Percentiles rank a stretch among this genome's conserved stretches.
phyloP scores from a whole-genome alignment of 73 alveolate genomes.

The Paramecium octaurelia region DNA sequence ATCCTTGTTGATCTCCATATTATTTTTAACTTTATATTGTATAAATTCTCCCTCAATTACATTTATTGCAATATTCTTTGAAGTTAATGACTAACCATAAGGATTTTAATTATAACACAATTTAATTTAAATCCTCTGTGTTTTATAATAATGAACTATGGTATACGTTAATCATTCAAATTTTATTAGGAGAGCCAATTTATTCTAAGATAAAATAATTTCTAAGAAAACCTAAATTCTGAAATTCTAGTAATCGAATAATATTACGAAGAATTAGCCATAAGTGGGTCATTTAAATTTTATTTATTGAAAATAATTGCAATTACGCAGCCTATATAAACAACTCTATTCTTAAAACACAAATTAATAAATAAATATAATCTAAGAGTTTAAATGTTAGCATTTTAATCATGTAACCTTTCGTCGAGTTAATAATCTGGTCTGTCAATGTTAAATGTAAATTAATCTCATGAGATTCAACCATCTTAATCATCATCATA shows the following conservation, averaged over 20 bases:
- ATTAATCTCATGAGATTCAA: background rate
- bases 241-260: background rate
- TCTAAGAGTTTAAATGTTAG: background rate
- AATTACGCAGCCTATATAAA: background rate
- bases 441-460: background rate
- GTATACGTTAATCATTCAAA: background rate
- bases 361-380: background rate
- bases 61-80: background rate
- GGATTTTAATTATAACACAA: background rate
- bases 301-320: background rate
- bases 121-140: background rate
- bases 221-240: background rate
- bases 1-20: background rate
- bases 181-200: background rate
- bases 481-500: background rate
- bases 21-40: background rate
- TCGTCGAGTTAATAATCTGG: background rate
- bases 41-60: background rate
- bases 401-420: background rate
- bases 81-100: background rate
- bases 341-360: background rate
- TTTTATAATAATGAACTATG: background rate
- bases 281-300: background rate
- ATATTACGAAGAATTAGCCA: background rate
- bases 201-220: background rate